These are phyloP conservation scores for Penicillium subrubescens DNA, from an alignment of 495 filamentous ascomycete genomes.

Conservation along the genomic window DNA sequence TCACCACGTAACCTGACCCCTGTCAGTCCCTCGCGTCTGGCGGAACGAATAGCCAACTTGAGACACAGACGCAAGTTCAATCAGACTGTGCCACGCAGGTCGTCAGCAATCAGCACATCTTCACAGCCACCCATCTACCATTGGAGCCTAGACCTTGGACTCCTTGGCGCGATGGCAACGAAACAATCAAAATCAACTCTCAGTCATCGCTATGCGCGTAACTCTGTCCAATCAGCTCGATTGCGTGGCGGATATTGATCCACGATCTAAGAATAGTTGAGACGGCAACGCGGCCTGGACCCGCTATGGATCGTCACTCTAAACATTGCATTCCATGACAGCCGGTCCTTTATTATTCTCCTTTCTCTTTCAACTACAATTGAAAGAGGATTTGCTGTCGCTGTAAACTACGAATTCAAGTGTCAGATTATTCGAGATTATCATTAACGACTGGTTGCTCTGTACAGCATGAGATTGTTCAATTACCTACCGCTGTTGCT, in stretches of 20 bases:
- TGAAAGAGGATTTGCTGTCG: not conserved
- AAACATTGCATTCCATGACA: slow-evolving; percentile 20
- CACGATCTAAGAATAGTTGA: slow-evolving; percentile 41
- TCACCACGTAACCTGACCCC: not conserved
- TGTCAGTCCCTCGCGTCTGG: not conserved
- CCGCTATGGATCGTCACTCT: slow-evolving; percentile 22
- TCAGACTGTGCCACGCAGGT: slow-evolving; percentile 3
- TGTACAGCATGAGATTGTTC: slow-evolving; percentile 34
- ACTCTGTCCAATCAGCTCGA: not conserved
- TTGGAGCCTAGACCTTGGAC: not conserved
- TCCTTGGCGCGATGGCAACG: slow-evolving; percentile 1
- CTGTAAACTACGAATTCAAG: not conserved
- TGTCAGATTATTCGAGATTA: not conserved
- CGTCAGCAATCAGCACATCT: not conserved
- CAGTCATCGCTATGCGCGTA: not conserved
- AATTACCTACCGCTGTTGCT: slow-evolving; percentile 32
- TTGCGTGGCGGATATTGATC: slow-evolving; percentile 18
- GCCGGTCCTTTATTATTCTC: slow-evolving; percentile 6
- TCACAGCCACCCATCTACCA: not conserved
- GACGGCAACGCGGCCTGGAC: slow-evolving; percentile 40
- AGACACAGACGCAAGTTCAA: not conserved
- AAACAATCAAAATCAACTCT: not conserved
- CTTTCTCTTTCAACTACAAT: not conserved
- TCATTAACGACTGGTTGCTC: not conserved
- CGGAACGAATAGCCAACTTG: not conserved